Conservation (phyloP, 495 filamentous ascomycete genomes). For the Trypethelium eluteriae region DNA sequence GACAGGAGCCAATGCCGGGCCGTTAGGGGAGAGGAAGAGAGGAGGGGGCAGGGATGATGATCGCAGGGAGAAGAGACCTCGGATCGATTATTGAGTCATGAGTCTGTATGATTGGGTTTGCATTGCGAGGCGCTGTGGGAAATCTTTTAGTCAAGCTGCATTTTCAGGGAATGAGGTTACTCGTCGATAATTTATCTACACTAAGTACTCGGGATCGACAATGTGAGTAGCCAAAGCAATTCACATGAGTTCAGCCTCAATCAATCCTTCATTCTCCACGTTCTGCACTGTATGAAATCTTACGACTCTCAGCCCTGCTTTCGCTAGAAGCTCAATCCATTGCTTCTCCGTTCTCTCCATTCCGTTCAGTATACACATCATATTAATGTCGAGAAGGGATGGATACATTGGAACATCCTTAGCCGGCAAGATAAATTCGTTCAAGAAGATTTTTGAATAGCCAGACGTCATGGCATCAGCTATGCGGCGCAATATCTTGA, state of each 20-base stretch:
- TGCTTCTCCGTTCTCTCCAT: constrained; percentile 12
- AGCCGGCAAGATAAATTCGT: not conserved
- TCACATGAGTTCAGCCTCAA: not conserved
- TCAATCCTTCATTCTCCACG: not conserved
- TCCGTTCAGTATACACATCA: not conserved
- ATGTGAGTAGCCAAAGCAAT: not conserved
- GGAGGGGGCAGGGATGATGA: constrained; percentile 35
- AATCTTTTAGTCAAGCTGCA: not conserved
- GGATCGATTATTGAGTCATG: not conserved
- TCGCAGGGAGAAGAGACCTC: not conserved
- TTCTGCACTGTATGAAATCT: not conserved
- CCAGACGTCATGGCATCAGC: constrained; percentile 16
- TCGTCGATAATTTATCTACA: not conserved
- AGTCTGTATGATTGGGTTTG: not conserved
- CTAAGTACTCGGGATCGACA: no score
- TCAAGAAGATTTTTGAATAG: constrained; percentile 5
- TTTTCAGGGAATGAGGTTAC: not conserved
- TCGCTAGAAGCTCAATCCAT: not conserved
- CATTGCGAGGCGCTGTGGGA: not conserved
- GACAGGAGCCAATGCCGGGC: constrained; percentile 54
- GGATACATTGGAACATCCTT: not conserved
- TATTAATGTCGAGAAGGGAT: not conserved
- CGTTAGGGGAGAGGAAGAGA: constrained; percentile 50
- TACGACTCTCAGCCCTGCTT: not conserved
- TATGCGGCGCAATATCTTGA: constrained; percentile 13